Percentiles rank a stretch among this genome's conserved stretches.
Conservation (phyloP, 495 filamentous ascomycete genomes). For the Neurospora sp. region DNA sequence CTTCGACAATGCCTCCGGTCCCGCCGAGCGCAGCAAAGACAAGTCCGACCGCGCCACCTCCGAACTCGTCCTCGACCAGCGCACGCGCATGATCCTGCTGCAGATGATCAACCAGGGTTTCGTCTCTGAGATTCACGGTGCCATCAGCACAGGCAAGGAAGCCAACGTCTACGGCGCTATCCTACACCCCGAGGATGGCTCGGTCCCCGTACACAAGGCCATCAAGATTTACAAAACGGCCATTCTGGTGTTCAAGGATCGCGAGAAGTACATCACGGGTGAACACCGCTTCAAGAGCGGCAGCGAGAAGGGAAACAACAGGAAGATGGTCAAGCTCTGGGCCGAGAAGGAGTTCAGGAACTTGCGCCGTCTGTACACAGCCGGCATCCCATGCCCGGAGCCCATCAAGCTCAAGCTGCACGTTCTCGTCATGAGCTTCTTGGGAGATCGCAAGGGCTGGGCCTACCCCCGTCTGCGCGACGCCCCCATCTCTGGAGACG, state of each 20-base stretch:
- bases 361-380: conserved; percentile 65
- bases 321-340: conserved; percentile 96
- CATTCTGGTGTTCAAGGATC: conserved; percentile 93
- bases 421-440: conserved; percentile 86
- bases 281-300: conserved; percentile 69
- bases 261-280: conserved; percentile 86
- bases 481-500: conserved; percentile 32
- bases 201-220: conserved; percentile 44
- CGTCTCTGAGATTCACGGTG: conserved; percentile 74
- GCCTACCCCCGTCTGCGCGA: conserved; percentile 68
- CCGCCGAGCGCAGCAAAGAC: conserved; percentile 45
- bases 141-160: conserved; percentile 91
- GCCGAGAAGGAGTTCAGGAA: conserved; percentile 98
- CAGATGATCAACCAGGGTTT: conserved; percentile 90
- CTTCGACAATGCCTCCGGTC: conserved; percentile 40
- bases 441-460: conserved; percentile 79
- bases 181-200: conserved; percentile 28
- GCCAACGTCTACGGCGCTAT: conserved; percentile 83
- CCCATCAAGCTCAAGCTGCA: conserved; percentile 79
- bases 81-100: conserved; percentile 87
- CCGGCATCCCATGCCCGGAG: conserved; percentile 84
- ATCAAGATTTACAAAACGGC: conserved; percentile 98
- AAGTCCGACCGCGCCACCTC: conserved; percentile 86
- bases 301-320: conserved; percentile 83
- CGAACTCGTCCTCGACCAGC: conserved; percentile 87